phyloP scores from a whole-genome alignment of 2,329 filamentous ascomycete genomes.

The Septoria linicola region DNA sequence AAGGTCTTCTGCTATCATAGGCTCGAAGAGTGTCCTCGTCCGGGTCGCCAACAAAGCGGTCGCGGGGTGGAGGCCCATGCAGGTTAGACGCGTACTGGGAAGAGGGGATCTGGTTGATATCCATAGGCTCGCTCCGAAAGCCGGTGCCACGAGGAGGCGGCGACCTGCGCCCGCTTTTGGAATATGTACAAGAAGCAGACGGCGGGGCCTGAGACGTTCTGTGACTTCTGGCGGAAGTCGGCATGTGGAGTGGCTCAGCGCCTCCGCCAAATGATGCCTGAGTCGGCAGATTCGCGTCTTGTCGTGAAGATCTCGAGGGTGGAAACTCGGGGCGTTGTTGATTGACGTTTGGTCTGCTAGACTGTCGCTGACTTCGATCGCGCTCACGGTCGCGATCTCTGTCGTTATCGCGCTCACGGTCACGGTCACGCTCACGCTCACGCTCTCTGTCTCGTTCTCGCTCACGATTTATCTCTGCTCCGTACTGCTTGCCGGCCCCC shows the following conservation, averaged over 20 bases:
- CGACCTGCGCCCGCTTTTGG: conserved; percentile 26
- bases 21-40: conserved; percentile 19
- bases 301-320: conserved; percentile 11
- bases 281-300: conserved; percentile 20
- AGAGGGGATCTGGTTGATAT: conserved; percentile 28
- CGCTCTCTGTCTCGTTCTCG: conserved; percentile 22
- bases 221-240: conserved; percentile 25
- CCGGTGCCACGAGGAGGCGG: conserved; percentile 26
- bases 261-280: conserved; percentile 20
- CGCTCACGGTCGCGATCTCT: conserved; percentile 16
- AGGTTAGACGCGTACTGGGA: conserved; percentile 33
- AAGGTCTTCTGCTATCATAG: conserved; percentile 15
- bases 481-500: conserved; percentile 58
- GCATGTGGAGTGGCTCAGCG: conserved; percentile 28
- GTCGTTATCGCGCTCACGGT: conserved; percentile 22
- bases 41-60: conserved; percentile 24
- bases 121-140: conserved; percentile 31
- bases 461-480: conserved; percentile 16
- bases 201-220: conserved; percentile 24
- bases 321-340: conserved; percentile 21
- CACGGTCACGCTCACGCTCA: conserved; percentile 17
- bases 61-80: conserved; percentile 23
- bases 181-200: conserved; percentile 15
- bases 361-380: conserved; percentile 21
- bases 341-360: conserved; percentile 15